Evolutionary conservation across 192 early-diverging fungal genomes (phyloP).

Genomic region (Pilobolus umbonatus): DNA sequence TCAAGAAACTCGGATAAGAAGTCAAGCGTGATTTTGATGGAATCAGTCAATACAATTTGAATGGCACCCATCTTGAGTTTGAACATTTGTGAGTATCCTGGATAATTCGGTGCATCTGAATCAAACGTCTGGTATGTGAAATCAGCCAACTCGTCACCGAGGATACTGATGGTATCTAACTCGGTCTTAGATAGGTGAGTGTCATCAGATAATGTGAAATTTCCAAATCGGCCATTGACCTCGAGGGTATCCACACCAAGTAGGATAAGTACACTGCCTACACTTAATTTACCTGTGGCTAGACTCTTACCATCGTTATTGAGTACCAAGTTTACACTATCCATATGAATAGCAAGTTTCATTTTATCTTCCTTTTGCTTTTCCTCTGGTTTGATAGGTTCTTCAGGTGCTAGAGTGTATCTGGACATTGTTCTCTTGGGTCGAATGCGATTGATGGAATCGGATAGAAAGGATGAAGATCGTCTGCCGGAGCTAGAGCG

Average conservation of each 20-base stretch:
- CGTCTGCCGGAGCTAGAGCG: background rate
- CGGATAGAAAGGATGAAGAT: background rate
- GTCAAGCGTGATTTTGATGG: constrained; percentile 51
- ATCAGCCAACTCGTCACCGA: constrained; percentile 68
- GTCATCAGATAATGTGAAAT: constrained; percentile 52
- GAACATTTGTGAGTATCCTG: constrained; percentile 67
- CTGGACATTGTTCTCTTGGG: no score
- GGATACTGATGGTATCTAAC: constrained; percentile 57
- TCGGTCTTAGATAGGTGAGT: constrained; percentile 7
- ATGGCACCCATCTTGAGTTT: constrained; percentile 60
- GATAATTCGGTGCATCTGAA: constrained; percentile 40
- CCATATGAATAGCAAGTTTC: constrained; percentile 26
- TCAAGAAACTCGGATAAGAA: constrained; percentile 68
- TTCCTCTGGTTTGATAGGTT: background rate
- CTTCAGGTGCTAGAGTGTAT: background rate
- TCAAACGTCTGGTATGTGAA: constrained; percentile 73
- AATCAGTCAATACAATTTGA: constrained; percentile 58
- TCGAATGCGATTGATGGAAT: background rate
- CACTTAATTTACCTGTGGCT: constrained; percentile 54
- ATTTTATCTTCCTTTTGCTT: constrained; percentile 1
- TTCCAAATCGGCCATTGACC: constrained; percentile 50
- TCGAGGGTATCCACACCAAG: constrained; percentile 42
- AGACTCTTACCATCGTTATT: constrained; percentile 58
- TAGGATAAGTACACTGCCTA: constrained; percentile 48
- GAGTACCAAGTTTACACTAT: constrained; percentile 36